Conservation (phyloP, 768 basidiomycete genomes). For the Floccularia luteovirens region DNA sequence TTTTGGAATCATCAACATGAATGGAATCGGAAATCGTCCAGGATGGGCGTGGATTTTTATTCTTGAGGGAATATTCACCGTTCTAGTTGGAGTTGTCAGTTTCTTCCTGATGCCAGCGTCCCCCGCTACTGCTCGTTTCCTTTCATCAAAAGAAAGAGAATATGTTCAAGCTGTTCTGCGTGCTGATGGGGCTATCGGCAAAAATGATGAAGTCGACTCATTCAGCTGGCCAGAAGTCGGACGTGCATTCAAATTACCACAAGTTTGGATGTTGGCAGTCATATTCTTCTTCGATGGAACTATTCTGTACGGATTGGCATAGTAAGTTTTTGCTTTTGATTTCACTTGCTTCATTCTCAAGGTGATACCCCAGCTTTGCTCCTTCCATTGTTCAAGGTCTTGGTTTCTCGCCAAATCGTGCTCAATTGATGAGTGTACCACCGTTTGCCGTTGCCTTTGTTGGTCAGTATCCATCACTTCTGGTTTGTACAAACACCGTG, state of each 20-base stretch:
- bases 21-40: slow-evolving; percentile 41
- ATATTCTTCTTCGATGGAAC: slow-evolving; percentile 49
- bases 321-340: slow-evolving; percentile 23
- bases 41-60: slow-evolving; percentile 73
- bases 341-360: neutral
- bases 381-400: slow-evolving; percentile 64
- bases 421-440: slow-evolving; percentile 50
- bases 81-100: slow-evolving; percentile 42
- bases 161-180: slow-evolving; percentile 33
- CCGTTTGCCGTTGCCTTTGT: slow-evolving; percentile 46
- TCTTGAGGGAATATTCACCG: slow-evolving; percentile 59
- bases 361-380: slow-evolving; percentile 53
- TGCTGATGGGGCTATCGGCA: slow-evolving; percentile 6
- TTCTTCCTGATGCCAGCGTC: slow-evolving; percentile 43
- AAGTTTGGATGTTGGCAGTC: slow-evolving; percentile 44
- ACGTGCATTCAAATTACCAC: slow-evolving; percentile 39
- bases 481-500: neutral
- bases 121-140: slow-evolving; percentile 38
- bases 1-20: slow-evolving; percentile 55
- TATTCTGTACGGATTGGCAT: slow-evolving; percentile 40
- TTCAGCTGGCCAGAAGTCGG: slow-evolving; percentile 55
- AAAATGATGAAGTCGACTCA: slow-evolving; percentile 25
- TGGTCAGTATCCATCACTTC: slow-evolving; percentile 21
- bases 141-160: slow-evolving; percentile 39
- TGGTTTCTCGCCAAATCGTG: slow-evolving; percentile 43